Percentiles rank a stretch among this genome's conserved stretches.
Evolutionary conservation across 2,329 filamentous ascomycete genomes (phyloP).

Genomic region (Xylariaceae sp.): DNA sequence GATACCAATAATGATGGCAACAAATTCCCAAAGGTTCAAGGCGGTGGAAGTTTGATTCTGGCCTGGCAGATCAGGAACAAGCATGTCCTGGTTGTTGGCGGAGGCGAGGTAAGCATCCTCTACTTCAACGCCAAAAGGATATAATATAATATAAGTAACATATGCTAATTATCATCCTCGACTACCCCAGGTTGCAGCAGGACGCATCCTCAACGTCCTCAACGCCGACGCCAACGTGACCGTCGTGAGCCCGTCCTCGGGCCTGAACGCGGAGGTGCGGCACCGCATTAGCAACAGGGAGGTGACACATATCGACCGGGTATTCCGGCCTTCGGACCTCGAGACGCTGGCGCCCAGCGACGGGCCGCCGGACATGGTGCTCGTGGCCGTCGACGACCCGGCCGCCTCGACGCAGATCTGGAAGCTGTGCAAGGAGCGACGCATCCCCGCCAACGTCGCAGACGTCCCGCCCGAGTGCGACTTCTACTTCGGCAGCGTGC

Average conservation of each 20-base stretch:
- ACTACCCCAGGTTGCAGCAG: constrained; percentile 79
- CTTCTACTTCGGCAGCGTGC: constrained; percentile 96
- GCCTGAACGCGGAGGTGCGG: constrained; percentile 86
- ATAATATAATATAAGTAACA: not conserved
- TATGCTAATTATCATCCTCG: not conserved
- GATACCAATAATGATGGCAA: constrained; percentile 23
- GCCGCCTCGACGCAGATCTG: constrained; percentile 88
- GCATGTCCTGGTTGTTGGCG: constrained; percentile 87
- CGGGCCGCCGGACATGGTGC: constrained; percentile 70
- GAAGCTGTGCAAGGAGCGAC: constrained; percentile 85
- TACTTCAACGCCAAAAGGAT: too few relatives aligned
- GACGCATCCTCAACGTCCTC: constrained; percentile 85
- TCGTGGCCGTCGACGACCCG: constrained; percentile 92
- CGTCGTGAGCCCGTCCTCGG: constrained; percentile 76
- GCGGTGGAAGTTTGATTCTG: constrained; percentile 88
- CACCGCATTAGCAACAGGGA: constrained; percentile 76
- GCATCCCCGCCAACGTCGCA: constrained; percentile 91
- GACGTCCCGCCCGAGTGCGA: constrained; percentile 97
- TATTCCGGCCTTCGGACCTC: constrained; percentile 85
- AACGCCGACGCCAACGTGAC: constrained; percentile 92
- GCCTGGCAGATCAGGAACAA: constrained; percentile 95
- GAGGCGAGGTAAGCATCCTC: constrained; percentile 80
- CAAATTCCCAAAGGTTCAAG: constrained; percentile 78
- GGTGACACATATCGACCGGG: constrained; percentile 78
- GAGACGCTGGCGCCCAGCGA: constrained; percentile 54